Conservation (phyloP, 2,329 filamentous ascomycete genomes). For the Cladosporium sp. region DNA sequence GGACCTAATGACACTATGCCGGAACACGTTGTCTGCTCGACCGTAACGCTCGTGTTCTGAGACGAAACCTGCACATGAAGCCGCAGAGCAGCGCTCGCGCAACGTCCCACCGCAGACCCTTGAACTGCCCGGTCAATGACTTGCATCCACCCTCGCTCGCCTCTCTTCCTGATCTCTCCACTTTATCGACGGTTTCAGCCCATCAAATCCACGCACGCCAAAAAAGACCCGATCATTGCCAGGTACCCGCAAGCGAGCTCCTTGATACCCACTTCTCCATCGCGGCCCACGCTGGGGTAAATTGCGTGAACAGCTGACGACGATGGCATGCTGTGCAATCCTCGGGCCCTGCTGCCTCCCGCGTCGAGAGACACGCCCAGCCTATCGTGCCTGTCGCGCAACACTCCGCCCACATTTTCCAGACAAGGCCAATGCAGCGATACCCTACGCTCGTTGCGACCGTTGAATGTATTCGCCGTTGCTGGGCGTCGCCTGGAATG, state of each 20-base stretch:
- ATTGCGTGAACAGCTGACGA: slow-evolving; percentile 3
- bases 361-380: neutral
- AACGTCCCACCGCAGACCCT: neutral
- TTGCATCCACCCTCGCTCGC: neutral
- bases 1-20: neutral
- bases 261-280: slow-evolving; percentile 1
- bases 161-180: neutral
- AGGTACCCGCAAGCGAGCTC: neutral
- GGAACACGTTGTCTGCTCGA: neutral
- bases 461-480: neutral
- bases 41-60: neutral
- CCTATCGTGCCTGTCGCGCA: neutral
- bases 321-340: slow-evolving; percentile 3
- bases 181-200: neutral
- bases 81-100: neutral
- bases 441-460: neutral
- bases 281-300: neutral
- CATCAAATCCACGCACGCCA: neutral
- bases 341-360: neutral
- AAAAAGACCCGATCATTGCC: neutral
- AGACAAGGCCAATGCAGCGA: neutral
- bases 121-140: slow-evolving; percentile 1
- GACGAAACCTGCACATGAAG: neutral
- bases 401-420: neutral
- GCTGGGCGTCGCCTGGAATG: neutral